Evolutionary conservation across 805 yeast species (phyloP), one percentile per base, ranked within the genome.

Genomic region (Saccharomycopsis fibuligera): DNA sequence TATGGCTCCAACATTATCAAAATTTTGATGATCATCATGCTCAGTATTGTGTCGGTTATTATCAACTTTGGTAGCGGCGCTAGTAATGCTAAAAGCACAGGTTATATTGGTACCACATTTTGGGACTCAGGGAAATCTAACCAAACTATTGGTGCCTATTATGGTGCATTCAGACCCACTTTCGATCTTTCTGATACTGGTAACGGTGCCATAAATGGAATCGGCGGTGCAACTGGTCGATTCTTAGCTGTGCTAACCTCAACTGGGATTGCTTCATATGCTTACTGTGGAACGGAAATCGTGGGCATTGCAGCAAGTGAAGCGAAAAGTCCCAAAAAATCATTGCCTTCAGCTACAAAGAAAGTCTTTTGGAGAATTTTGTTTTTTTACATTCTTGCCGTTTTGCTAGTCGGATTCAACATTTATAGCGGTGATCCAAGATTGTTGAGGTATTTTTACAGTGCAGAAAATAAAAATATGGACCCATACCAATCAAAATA

Each of bases 301-400:
- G 90, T 87, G 10, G 79, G 86, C 54, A 78, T 86, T 47, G 91
- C 93, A 2, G 88, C 91, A 5, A 86, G 90, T 62, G 96, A 86
- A 62, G 85, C 90, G n/a, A 70, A 81, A 52, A 81, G 84, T 55
- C 95, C 96, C 4, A 69, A 93, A 55, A 78, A 73, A 53, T 80
- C 91, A 0, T 69, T 86, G 16, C 95, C 95, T 1, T 73, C 81
- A 9, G 91, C 93, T 1, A 84, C 90, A 2, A 79, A 73, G 56
- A 71, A 83, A 56, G 86, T 85, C 2, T 84, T 85, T 60, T 82
- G 85, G 73, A 69, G 90, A 57, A 76, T 86, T 33, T 57, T 82
- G 4, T 61, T 83, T 0, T 75, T 85, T 54, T 86, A 86, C 62
- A 62, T 85, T 41, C 60, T 86, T 17, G 76, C 87, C 2, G 73